These are phyloP conservation scores for Botrytis squamosa DNA, from an alignment of 2,329 filamentous ascomycete genomes.

Conservation along the genomic window DNA sequence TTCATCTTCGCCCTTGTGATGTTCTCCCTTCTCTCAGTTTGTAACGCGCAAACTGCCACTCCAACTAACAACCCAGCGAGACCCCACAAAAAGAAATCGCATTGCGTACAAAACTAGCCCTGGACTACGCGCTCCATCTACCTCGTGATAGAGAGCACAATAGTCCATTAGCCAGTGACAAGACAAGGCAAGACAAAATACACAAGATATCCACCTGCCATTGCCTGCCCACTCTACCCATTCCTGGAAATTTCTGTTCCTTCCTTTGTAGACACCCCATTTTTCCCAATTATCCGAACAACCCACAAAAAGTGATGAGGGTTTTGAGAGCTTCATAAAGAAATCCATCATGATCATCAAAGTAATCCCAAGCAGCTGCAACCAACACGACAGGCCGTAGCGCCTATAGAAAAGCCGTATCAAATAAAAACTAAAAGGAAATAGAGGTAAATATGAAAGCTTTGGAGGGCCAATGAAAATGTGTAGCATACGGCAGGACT, in stretches of 20 bases:
- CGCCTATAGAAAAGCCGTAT: constrained; percentile 16
- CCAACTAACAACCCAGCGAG: not conserved
- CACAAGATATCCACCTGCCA: constrained; percentile 10
- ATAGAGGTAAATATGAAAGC: constrained; percentile 11
- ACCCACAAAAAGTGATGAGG: constrained; percentile 5
- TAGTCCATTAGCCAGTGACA: constrained; percentile 9
- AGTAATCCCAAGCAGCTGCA: constrained; percentile 16
- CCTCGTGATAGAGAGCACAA: constrained; percentile 15
- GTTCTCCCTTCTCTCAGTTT: not conserved
- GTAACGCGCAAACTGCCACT: not conserved
- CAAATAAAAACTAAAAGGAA: constrained; percentile 18
- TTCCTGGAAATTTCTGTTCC: constrained; percentile 8
- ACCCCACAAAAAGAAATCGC: constrained; percentile 3
- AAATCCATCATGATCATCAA: constrained; percentile 23
- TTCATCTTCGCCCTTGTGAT: not conserved
- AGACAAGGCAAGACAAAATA: constrained; percentile 2
- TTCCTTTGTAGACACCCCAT: constrained; percentile 17
- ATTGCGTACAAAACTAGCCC: constrained; percentile 10
- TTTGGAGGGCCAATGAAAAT: constrained; percentile 12
- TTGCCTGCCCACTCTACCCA: not conserved
- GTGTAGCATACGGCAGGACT: constrained; percentile 19
- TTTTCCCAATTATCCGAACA: constrained; percentile 14
- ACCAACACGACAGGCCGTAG: constrained; percentile 16
- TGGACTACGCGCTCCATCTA: constrained; percentile 12
- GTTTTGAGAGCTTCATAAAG: constrained; percentile 20